Conservation (phyloP, 2,329 filamentous ascomycete species). For the Tolypocladium ophioglossoides region DNA sequence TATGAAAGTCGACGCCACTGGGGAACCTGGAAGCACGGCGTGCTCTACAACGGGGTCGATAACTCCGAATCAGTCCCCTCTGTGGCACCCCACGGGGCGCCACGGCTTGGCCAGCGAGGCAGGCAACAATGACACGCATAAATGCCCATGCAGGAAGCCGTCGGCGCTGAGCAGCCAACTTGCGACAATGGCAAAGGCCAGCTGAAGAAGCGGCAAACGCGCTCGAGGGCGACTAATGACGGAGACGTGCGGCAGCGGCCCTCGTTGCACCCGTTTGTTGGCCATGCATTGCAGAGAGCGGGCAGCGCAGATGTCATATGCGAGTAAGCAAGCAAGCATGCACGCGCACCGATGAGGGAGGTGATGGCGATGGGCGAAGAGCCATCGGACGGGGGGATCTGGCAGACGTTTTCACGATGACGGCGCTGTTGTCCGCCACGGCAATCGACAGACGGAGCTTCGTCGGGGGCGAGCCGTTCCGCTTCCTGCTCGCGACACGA, state of each 20-base stretch:
- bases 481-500: not conserved
- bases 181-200: not conserved
- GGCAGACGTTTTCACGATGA: not conserved
- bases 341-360: not conserved
- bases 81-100: not conserved
- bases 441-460: too few species aligned
- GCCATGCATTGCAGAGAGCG: conserved; percentile 1
- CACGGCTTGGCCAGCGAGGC: not conserved
- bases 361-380: not conserved
- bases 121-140: not conserved
- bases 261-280: not conserved
- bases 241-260: not conserved
- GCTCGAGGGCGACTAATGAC: not conserved
- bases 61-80: not conserved
- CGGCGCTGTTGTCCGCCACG: not conserved
- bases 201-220: not conserved
- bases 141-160: not conserved
- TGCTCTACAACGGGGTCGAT: not conserved
- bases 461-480: too few species aligned
- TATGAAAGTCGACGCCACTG: not conserved
- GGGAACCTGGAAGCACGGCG: not conserved
- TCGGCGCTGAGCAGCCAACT: not conserved
- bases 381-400: too few species aligned
- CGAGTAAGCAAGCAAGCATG: not conserved
- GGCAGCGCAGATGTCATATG: not conserved